Evolutionary conservation across 345 rosid species (phyloP).

Genomic region (Rhodamnia argentea): DNA sequence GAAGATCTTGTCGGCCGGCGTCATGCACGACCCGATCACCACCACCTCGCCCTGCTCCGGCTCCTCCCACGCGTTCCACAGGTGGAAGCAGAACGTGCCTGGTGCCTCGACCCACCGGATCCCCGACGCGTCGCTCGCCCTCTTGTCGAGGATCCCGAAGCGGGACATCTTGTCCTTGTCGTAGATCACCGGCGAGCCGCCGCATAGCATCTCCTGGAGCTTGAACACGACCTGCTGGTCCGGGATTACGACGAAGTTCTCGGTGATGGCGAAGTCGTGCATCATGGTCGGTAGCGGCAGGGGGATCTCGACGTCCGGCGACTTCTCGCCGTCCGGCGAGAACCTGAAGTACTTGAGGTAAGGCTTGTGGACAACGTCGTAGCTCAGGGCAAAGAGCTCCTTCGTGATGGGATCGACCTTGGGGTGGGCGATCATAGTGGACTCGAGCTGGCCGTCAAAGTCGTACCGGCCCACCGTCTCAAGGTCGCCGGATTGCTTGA

Average conservation of each 20-base stretch:
- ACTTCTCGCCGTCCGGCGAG: slow-evolving; percentile 53
- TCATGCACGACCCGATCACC: slow-evolving; percentile 26
- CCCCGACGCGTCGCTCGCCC: slow-evolving; percentile 31
- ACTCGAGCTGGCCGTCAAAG: slow-evolving; percentile 44
- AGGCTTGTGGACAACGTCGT: slow-evolving; percentile 66
- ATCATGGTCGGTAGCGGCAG: slow-evolving; percentile 72
- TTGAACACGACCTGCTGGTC: slow-evolving; percentile 92
- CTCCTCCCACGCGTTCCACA: slow-evolving; percentile 97
- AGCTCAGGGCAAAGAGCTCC: slow-evolving; percentile 68
- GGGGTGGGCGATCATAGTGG: slow-evolving; percentile 90
- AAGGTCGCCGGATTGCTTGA: slow-evolving; percentile 52
- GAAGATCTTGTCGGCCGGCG: slow-evolving; percentile 9
- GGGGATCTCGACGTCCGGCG: slow-evolving; percentile 75
- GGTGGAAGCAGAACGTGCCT: slow-evolving; percentile 73
- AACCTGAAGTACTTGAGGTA: slow-evolving; percentile 66
- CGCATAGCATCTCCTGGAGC: slow-evolving; percentile 69
- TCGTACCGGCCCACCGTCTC: slow-evolving; percentile 61
- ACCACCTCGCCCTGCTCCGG: slow-evolving; percentile 69
- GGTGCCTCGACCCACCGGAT: slow-evolving; percentile 73
- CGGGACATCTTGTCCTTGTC: slow-evolving; percentile 60
- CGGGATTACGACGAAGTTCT: slow-evolving; percentile 76
- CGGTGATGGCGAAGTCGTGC: slow-evolving; percentile 86
- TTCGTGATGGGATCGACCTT: slow-evolving; percentile 62
- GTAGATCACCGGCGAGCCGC: slow-evolving; percentile 85
- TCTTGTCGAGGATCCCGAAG: slow-evolving; percentile 56